Base-by-base conservation (phyloP, 1,284 basidiomycete species). In the Kalmanozyma brasiliensis region DNA sequence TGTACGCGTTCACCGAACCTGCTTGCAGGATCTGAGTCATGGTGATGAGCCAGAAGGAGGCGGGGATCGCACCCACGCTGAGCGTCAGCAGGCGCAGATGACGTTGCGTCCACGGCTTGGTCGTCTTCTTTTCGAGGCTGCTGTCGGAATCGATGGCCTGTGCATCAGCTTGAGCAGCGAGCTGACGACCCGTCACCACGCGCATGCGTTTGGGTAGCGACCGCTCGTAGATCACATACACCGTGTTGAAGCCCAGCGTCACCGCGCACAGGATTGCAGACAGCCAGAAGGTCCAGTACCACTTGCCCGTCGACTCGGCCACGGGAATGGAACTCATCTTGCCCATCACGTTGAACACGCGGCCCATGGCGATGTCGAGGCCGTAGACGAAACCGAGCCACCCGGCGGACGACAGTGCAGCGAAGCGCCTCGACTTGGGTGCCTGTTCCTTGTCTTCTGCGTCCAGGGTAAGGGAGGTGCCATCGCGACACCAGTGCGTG, bases 231-330 rank as follows among this genome's bases (percentile, higher is more conserved):
- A 67, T 26, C 55, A 81, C 80, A 70, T 84, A 84, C 13, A 37
- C 67, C 36, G 81, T 46, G 34, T 80, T 78, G 46, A 82, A 23
- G 1, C 30, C 53, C 10, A 82, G 62, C 22, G 79, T 81, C 36
- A 75, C 44, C 1, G 38, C 77, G 32, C 72, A 75, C 30, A 80
- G 44, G 45, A 83, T 82, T 8, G 77, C 67, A 0, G 82, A 82
- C 9, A 84, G 76, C 77, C 84, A 83, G 43, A 84, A 74, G 1
- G 80, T 73, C 81, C 82, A 84, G 23, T 81, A 81, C 74, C 77
- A 83, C 51, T 59, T 62, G 62, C 81, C 83, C n/a, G 82, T 82
- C 37, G 77, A 58, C 17, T 82, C 56, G 4, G 65, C 74, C 62
- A 84, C 81, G 2, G 83, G 84, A 1, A 84, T 74, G 0, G 83